phyloP scores from a whole-genome alignment of 2,329 filamentous ascomycete genomes.

The Calonectria multiphialidica region DNA sequence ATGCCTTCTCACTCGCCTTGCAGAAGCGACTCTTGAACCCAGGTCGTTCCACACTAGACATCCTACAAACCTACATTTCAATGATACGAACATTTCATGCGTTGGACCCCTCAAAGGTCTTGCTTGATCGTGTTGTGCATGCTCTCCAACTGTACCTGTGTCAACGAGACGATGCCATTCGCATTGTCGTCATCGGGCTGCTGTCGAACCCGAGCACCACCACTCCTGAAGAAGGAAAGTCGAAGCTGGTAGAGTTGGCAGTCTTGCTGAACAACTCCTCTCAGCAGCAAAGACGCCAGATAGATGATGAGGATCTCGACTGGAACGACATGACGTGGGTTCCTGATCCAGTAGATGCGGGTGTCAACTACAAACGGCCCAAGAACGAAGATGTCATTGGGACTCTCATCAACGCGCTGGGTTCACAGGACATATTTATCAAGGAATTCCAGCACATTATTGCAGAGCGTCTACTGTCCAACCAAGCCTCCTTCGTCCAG shows the following conservation, averaged over 20 bases:
- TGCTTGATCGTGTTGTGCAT: slow-evolving; percentile 80
- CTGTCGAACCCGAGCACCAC: slow-evolving; percentile 71
- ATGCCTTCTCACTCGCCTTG: slow-evolving; percentile 75
- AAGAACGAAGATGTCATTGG: slow-evolving; percentile 93
- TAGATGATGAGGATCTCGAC: slow-evolving; percentile 79
- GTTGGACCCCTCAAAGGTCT: slow-evolving; percentile 81
- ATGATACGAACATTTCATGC: slow-evolving; percentile 83
- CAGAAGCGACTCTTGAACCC: slow-evolving; percentile 78
- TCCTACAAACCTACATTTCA: slow-evolving; percentile 81
- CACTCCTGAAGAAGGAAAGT: slow-evolving; percentile 59
- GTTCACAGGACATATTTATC: slow-evolving; percentile 91
- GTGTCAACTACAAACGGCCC: slow-evolving; percentile 89
- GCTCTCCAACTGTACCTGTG: slow-evolving; percentile 82
- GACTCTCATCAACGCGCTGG: slow-evolving; percentile 88
- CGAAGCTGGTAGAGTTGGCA: slow-evolving; percentile 75
- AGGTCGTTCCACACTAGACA: slow-evolving; percentile 80
- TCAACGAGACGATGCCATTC: slow-evolving; percentile 81
- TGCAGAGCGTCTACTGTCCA: slow-evolving; percentile 81
- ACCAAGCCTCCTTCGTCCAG: slow-evolving; percentile 78
- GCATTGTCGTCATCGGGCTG: slow-evolving; percentile 81
- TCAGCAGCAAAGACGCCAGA: slow-evolving; percentile 63
- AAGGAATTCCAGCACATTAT: slow-evolving; percentile 92
- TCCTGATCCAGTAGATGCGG: slow-evolving; percentile 92
- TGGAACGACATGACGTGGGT: slow-evolving; percentile 96
- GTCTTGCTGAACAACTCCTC: slow-evolving; percentile 72